Evolutionary conservation across 129 eudicot genomes (phyloP), one percentile per base, ranked within the genome.

Genomic region (Apium graveolens): DNA sequence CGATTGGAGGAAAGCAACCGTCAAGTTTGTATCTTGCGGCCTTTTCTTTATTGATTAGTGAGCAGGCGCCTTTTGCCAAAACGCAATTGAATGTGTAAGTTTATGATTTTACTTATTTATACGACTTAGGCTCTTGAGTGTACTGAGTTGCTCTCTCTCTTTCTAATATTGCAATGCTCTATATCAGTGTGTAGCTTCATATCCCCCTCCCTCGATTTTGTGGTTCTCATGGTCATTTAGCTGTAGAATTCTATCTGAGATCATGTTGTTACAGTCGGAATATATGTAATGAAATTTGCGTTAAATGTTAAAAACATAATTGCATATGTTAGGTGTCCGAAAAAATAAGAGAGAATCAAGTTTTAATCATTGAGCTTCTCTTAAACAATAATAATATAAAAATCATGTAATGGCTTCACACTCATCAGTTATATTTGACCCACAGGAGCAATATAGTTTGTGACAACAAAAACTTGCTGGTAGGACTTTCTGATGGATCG

Each of bases 401-500:
- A 4, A 38, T 38, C 41, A 38, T 38, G 5, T 38, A 38, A 38
- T 38, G 41, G 41, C 5, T 38, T 38, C 41, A 38, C 41, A 4
- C 41, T 38, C 29, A 2, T 44, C 4, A 74, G 7, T 44, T 44
- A 1, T 17, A 11, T 78, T 68, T 81, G 73, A 51, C 78, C 80
- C 73, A 75, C 90, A 93, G 97, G 97, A 95, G 98, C 94, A 91
- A 95, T 83, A 78, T 95, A 38, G 73, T 90, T 43, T 91, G 98
- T 79, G 98, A 95, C 78, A 95, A 65, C 87, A 95, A 95, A 84
- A 88, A 91, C 85, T 80, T 95, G 79, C 84, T 95, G 74, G 82
- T 91, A 83, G 98, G 98, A 78, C 94, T 95, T 49, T 88, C 96
- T 76, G 89, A 91, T 82, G 97, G 98, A 91, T 87, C 96, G 44